These are phyloP conservation scores for Collybia sordida DNA, from an alignment of 768 basidiomycete genomes.

Conservation along the genomic window DNA sequence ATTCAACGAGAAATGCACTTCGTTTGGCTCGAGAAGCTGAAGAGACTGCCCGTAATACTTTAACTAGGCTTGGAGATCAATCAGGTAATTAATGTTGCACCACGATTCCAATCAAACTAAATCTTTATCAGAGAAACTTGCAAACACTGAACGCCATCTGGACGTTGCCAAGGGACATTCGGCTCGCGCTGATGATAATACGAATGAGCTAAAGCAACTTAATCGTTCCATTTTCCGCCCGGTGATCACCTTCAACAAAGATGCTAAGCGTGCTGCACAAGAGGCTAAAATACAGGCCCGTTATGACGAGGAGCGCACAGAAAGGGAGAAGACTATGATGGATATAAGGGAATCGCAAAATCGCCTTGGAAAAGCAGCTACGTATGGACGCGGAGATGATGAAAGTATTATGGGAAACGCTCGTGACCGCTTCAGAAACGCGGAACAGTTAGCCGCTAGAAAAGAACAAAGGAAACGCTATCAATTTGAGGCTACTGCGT, in stretches of 20 bases:
- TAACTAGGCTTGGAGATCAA: constrained; percentile 84
- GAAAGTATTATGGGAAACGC: constrained; percentile 40
- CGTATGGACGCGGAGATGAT: constrained; percentile 53
- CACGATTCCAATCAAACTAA: neutral
- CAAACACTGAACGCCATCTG: constrained; percentile 92
- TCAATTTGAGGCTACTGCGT: constrained; percentile 88
- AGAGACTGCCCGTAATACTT: constrained; percentile 87
- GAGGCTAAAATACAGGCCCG: constrained; percentile 82
- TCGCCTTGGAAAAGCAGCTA: constrained; percentile 73
- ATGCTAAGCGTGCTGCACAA: constrained; percentile 82
- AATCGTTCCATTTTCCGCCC: constrained; percentile 95
- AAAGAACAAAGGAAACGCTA: constrained; percentile 79
- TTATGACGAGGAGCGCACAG: constrained; percentile 82
- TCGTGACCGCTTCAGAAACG: constrained; percentile 42
- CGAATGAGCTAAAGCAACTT: constrained; percentile 90
- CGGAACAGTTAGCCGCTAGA: constrained; percentile 50
- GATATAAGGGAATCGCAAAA: constrained; percentile 88
- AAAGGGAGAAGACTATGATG: constrained; percentile 81
- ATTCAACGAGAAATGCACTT: constrained; percentile 88
- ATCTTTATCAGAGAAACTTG: constrained; percentile 66
- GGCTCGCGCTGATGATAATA: constrained; percentile 86
- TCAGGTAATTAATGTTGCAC: constrained; percentile 60
- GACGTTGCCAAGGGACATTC: constrained; percentile 91
- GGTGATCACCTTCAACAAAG: constrained; percentile 91
- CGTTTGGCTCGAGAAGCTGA: constrained; percentile 94